Conservation (phyloP, 148 eudicot species). For the Silene uniflora region DNA sequence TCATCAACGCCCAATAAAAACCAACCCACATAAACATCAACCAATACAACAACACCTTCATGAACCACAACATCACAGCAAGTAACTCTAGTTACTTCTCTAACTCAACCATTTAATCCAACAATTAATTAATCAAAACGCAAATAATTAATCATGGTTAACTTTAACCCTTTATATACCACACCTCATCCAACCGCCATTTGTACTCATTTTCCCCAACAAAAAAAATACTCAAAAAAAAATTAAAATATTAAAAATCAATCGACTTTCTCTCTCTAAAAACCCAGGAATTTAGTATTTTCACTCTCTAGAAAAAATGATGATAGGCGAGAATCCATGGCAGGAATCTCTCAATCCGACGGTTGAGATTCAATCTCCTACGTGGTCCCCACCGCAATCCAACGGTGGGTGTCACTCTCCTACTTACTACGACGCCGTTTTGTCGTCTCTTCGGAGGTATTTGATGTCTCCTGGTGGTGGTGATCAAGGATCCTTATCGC, state of each 20-base stretch:
- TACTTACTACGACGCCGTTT: conserved; percentile 26
- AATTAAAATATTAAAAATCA: not conserved
- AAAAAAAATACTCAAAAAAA: not conserved
- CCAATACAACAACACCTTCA: conserved; percentile 16
- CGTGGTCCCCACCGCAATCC: conserved; percentile 18
- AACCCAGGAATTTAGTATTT: not conserved
- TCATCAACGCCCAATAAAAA: conserved; percentile 6
- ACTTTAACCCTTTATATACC: conserved; percentile 32
- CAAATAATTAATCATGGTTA: conserved; percentile 26
- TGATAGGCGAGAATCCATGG: conserved; percentile 58
- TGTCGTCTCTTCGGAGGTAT: conserved; percentile 33
- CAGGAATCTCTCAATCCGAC: not conserved
- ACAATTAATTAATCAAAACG: conserved; percentile 11
- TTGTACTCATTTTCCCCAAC: conserved; percentile 19
- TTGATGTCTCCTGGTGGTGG: conserved; percentile 18
- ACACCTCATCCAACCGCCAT: conserved; percentile 13
- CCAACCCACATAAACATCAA: not conserved
- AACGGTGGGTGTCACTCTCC: conserved; percentile 17
- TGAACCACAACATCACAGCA: not conserved
- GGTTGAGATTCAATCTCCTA: conserved; percentile 21
- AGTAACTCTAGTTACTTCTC: conserved; percentile 18
- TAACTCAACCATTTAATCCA: not conserved
- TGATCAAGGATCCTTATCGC: not conserved
- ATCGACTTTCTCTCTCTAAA: not conserved
- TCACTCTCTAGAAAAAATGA: conserved; percentile 21